Percentiles rank a stretch among this genome's conserved stretches.
Conservation (phyloP, 768 basidiomycete genomes). For the Galerina sulciceps region DNA sequence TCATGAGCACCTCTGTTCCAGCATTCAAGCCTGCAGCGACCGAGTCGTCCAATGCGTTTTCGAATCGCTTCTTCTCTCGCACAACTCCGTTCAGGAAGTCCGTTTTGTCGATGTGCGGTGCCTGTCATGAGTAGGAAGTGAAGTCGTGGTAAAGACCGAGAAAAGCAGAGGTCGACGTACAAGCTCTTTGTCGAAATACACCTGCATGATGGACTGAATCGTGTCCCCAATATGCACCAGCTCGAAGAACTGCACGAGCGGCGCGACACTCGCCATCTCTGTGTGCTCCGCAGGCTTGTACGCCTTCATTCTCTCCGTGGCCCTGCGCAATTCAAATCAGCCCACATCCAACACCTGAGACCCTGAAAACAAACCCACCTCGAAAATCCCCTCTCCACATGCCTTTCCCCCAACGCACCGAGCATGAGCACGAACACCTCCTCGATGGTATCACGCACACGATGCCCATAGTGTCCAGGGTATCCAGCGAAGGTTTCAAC, state of each 20-base stretch:
- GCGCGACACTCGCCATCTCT: slow-evolving; percentile 83
- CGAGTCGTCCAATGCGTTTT: slow-evolving; percentile 88
- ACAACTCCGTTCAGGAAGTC: slow-evolving; percentile 94
- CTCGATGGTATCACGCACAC: slow-evolving; percentile 92
- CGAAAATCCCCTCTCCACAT: slow-evolving; percentile 80
- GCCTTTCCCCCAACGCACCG: slow-evolving; percentile 74
- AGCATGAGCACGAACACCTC: slow-evolving; percentile 90
- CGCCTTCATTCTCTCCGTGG: slow-evolving; percentile 85
- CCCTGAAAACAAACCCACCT: slow-evolving; percentile 49
- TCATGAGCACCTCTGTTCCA: slow-evolving; percentile 95
- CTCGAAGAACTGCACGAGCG: slow-evolving; percentile 96
- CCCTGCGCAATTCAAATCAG: slow-evolving; percentile 48
- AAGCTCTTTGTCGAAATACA: slow-evolving; percentile 97
- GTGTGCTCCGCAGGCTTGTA: slow-evolving; percentile 90
- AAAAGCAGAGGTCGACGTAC: slow-evolving; percentile 42
- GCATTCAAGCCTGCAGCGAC: slow-evolving; percentile 94
- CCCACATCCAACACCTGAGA: not conserved
- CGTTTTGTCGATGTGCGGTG: slow-evolving; percentile 86
- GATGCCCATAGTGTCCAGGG: slow-evolving; percentile 84
- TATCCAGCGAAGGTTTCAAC: slow-evolving; percentile 90
- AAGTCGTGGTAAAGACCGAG: not conserved
- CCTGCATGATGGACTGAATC: slow-evolving; percentile 96
- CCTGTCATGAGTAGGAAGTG: slow-evolving; percentile 42
- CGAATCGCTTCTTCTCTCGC: slow-evolving; percentile 96
- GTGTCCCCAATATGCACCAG: slow-evolving; percentile 97